A percentile compares a stretch with the other conserved stretches of the same genome.
phyloP scores from a whole-genome alignment of 306 rosid genomes.

The Vachellia collinsii region DNA sequence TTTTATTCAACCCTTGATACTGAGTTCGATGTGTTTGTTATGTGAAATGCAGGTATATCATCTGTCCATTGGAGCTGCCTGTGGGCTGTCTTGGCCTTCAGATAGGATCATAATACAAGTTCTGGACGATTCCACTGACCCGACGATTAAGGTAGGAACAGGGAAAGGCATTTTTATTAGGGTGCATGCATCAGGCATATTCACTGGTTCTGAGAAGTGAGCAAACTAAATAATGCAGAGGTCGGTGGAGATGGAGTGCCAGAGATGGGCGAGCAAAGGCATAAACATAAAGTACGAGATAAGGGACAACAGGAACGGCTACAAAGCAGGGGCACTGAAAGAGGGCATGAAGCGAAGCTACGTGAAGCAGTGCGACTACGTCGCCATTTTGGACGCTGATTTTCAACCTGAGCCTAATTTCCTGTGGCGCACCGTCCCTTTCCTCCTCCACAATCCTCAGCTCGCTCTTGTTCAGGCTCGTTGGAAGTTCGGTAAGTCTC shows the following conservation, averaged over 20 bases:
- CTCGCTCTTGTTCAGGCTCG: slow-evolving; percentile 81
- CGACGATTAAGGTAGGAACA: slow-evolving; percentile 62
- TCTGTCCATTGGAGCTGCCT: slow-evolving; percentile 81
- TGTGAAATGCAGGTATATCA: slow-evolving; percentile 73
- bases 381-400: slow-evolving; percentile 87
- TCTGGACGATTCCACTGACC: slow-evolving; percentile 87
- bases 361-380: slow-evolving; percentile 71
- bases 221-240: slow-evolving; percentile 44
- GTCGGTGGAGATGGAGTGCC: slow-evolving; percentile 77
- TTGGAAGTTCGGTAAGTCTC: slow-evolving; percentile 76
- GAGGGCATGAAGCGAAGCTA: slow-evolving; percentile 83
- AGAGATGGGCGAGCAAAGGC: slow-evolving; percentile 81
- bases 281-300: slow-evolving; percentile 79
- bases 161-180: background rate
- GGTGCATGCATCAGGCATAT: background rate
- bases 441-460: slow-evolving; percentile 65
- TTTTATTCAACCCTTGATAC: background rate
- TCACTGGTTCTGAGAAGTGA: background rate
- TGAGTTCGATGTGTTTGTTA: background rate
- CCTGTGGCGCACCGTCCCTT: slow-evolving; percentile 77
- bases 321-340: slow-evolving; percentile 87
- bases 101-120: slow-evolving; percentile 83
- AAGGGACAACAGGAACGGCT: slow-evolving; percentile 79
- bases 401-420: slow-evolving; percentile 86
- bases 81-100: slow-evolving; percentile 92